Percentiles rank a stretch among this genome's conserved stretches.
These are phyloP conservation scores for Xerocomellus chrysenteron DNA, from an alignment of 768 basidiomycete species.

Conservation along the genomic window DNA sequence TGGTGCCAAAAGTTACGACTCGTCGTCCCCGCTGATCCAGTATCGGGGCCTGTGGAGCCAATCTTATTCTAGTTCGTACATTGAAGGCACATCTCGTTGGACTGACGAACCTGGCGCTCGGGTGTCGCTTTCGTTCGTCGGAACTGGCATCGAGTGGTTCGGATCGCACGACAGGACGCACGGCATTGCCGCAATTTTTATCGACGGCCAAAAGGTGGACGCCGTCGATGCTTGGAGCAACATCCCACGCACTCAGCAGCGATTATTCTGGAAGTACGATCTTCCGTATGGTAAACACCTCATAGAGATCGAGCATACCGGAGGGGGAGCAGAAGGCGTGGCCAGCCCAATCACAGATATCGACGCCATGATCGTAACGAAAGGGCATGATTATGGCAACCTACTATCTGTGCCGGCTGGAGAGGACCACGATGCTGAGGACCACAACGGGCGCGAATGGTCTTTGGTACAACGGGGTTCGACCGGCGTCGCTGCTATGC, in stretches of 20 bases:
- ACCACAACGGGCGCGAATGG: constrained; percentile 42
- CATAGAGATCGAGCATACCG: constrained; percentile 61
- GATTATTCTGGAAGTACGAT: constrained; percentile 60
- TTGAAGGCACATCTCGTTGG: constrained; percentile 49
- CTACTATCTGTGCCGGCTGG: neutral
- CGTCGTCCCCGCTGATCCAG: constrained; percentile 62
- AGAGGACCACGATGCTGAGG: neutral
- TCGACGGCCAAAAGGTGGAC: constrained; percentile 52
- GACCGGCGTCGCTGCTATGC: constrained; percentile 81
- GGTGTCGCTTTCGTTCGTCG: constrained; percentile 60
- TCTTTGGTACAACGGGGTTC: constrained; percentile 60
- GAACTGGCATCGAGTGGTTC: constrained; percentile 79
- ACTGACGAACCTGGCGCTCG: constrained; percentile 50
- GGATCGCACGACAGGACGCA: constrained; percentile 56
- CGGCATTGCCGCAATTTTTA: constrained; percentile 53
- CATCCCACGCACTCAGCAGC: constrained; percentile 50
- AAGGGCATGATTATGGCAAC: constrained; percentile 27
- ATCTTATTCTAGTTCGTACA: constrained; percentile 49
- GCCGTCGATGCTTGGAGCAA: constrained; percentile 47
- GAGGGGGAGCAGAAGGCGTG: constrained; percentile 37
- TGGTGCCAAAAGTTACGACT: constrained; percentile 70
- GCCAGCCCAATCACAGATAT: constrained; percentile 46
- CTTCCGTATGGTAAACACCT: constrained; percentile 54
- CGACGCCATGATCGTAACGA: constrained; percentile 68
- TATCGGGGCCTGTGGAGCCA: constrained; percentile 63